Evolutionary conservation across 495 filamentous ascomycete species (phyloP), one percentile per base, ranked within the genome.

Genomic region (Neurospora hispaniola): DNA sequence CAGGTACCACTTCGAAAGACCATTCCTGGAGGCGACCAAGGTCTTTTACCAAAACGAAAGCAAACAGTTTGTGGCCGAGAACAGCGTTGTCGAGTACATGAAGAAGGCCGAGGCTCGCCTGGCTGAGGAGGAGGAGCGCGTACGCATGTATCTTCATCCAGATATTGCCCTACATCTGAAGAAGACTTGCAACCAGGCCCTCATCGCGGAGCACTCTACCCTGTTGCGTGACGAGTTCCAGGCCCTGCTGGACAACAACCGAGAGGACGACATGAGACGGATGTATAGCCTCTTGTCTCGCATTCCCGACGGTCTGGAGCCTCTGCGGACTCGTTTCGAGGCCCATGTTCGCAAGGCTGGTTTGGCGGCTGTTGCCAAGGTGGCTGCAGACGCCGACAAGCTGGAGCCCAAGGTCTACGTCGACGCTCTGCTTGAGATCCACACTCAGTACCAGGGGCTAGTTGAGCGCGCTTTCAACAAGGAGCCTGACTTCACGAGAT

Each of bases 41-140:
- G 79, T 82, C 7, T 98, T 97, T 82, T 99, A 98, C 79, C 87
- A 94, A 74, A 90, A 91, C 48, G 96, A 99, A 79, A 98, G 94
- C 71, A 92, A 93, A 73, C 91, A 92, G 76, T 99, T 98, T 79
- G 90, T 98, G 11, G 91, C 94, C 9, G 95, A 98, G 79, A 99
- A 99, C 78, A 97, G 92, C 75, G 94, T 98, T 8, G 94, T 99
- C 40, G 96, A 99, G 78, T 99, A 98, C 82, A 98, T 98, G 96
- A 98, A 98, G 86, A 99, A 99, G 85, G 96, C 96, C 18, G 96
- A 98, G 81, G 83, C 90, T 23, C 90, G 96, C n/a, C 82, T 99
- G 66, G 86, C 91, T 3, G 96, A 99, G 81, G 96, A 99, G 82
- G 97, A 97, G 82, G 92, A 93, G 73, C 94, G 95, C 43, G 96